Percentiles rank a stretch among this genome's conserved stretches.
phyloP scores from a whole-genome alignment of 2,329 filamentous ascomycete genomes.

The Xylariaceae sp. region DNA sequence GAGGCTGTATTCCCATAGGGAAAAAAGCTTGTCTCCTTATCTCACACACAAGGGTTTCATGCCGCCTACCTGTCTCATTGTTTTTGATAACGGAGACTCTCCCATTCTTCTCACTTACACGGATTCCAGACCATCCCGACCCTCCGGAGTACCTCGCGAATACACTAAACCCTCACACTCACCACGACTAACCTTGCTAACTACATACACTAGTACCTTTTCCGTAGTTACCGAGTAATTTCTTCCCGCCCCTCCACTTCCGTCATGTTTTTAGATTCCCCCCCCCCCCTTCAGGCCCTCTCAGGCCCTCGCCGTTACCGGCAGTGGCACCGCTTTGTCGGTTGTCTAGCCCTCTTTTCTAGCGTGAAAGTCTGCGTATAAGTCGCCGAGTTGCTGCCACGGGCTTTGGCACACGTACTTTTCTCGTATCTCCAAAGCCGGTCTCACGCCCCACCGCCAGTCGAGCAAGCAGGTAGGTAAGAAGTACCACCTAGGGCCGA shows the following conservation, averaged over 20 bases:
- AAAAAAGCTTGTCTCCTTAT: slow-evolving; percentile 10
- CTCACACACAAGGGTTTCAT: not conserved
- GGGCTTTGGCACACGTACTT: not conserved
- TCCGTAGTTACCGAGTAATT: not conserved
- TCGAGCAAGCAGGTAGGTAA: not conserved
- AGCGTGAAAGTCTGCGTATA: not conserved
- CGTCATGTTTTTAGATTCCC: not conserved
- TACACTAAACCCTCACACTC: not conserved
- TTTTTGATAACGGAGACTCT: no score
- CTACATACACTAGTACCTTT: not conserved
- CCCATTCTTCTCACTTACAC: not conserved
- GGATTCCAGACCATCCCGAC: not conserved
- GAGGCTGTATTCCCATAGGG: not conserved
- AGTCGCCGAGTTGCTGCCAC: not conserved
- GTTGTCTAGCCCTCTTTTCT: not conserved
- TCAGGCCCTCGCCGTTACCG: not conserved
- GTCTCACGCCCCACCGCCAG: not conserved
- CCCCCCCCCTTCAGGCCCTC: not conserved
- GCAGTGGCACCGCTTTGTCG: not conserved
- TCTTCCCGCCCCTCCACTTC: not conserved
- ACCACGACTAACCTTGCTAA: not conserved
- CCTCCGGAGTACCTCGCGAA: not conserved
- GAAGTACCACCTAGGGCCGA: not conserved
- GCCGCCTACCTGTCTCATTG: not conserved
- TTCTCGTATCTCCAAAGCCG: not conserved